Percentiles rank a stretch among this genome's conserved stretches.
phyloP scores from a whole-genome alignment of 805 yeast genomes.

The Spathaspora passalidarum region DNA sequence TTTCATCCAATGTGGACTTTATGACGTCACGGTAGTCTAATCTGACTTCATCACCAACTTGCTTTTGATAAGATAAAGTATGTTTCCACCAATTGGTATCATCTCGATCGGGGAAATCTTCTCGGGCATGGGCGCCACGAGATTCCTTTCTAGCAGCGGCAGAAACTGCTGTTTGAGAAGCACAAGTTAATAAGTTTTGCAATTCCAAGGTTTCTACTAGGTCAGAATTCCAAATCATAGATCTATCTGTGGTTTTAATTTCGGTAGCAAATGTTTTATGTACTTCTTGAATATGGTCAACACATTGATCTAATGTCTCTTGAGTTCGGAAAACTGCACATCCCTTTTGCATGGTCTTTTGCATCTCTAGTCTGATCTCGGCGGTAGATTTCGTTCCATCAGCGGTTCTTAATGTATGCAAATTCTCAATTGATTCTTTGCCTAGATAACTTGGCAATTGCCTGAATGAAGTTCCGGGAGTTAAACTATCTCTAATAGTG shows the following conservation, averaged over 20 bases:
- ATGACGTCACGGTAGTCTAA: slow-evolving; percentile 87
- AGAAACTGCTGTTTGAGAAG: slow-evolving; percentile 89
- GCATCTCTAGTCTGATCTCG: slow-evolving; percentile 88
- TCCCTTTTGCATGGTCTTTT: slow-evolving; percentile 92
- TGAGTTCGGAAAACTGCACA: slow-evolving; percentile 97
- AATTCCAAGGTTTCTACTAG: slow-evolving; percentile 93
- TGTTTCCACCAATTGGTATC: slow-evolving; percentile 98
- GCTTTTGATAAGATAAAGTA: slow-evolving; percentile 85
- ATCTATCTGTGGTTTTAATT: slow-evolving; percentile 88
- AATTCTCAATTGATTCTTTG: slow-evolving; percentile 81
- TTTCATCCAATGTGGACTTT: slow-evolving; percentile 79
- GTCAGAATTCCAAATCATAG: slow-evolving; percentile 99
- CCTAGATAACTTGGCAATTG: slow-evolving; percentile 86
- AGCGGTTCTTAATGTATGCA: slow-evolving; percentile 85
- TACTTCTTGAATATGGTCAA: slow-evolving; percentile 66
- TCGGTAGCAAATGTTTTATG: slow-evolving; percentile 65
- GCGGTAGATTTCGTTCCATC: slow-evolving; percentile 82
- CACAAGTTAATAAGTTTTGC: slow-evolving; percentile 95
- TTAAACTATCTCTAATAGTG: slow-evolving; percentile 78
- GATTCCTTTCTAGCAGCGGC: slow-evolving; percentile 97
- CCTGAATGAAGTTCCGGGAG: slow-evolving; percentile 86
- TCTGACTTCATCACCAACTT: slow-evolving; percentile 64
- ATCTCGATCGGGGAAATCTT: slow-evolving; percentile 94
- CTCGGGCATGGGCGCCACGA: slow-evolving; percentile 99
- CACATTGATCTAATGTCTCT: slow-evolving; percentile 90